Evolutionary conservation across 805 yeast genomes (phyloP).

Genomic region (Wickerhamomyces kurtzmanii): DNA sequence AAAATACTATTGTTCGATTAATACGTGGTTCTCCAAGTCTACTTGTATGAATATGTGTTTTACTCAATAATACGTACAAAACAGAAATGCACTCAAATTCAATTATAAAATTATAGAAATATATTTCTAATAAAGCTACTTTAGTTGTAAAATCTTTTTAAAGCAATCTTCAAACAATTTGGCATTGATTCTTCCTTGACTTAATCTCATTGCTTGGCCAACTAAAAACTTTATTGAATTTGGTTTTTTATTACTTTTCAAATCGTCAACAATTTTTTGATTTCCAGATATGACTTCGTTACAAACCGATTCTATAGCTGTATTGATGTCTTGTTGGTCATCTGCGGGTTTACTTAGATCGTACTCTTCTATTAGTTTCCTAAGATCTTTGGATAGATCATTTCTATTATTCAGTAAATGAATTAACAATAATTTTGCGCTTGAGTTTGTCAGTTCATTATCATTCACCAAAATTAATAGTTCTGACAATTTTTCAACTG

Average conservation of each 20-base stretch:
- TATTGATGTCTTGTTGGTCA: slow-evolving; percentile 23
- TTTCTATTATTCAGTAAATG: slow-evolving; percentile 46
- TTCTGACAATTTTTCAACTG: slow-evolving; percentile 39
- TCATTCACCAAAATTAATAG: slow-evolving; percentile 40
- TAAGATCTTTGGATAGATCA: slow-evolving; percentile 24
- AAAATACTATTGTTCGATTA: too few species aligned
- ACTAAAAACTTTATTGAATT: slow-evolving; percentile 67
- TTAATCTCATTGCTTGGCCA: slow-evolving; percentile 76
- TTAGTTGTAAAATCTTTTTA: too few species aligned
- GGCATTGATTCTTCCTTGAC: slow-evolving; percentile 49
- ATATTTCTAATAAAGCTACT: too few species aligned
- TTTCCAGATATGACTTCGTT: slow-evolving; percentile 25
- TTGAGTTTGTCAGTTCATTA: slow-evolving; percentile 46
- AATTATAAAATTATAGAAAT: too few species aligned
- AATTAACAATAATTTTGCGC: slow-evolving; percentile 55
- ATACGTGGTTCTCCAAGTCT: too few species aligned
- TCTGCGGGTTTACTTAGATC: slow-evolving; percentile 30
- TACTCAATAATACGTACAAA: too few species aligned
- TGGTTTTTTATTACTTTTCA: slow-evolving; percentile 45
- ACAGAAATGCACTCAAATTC: too few species aligned
- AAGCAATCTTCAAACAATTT: slow-evolving; percentile 23
- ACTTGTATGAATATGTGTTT: too few species aligned
- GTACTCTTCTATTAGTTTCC: slow-evolving; percentile 40
- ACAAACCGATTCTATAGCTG: slow-evolving; percentile 21
- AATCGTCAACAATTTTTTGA: slow-evolving; percentile 46